Base-by-base conservation (phyloP, 1,139 yeast genomes). In the Magnusiomyces ingens region DNA sequence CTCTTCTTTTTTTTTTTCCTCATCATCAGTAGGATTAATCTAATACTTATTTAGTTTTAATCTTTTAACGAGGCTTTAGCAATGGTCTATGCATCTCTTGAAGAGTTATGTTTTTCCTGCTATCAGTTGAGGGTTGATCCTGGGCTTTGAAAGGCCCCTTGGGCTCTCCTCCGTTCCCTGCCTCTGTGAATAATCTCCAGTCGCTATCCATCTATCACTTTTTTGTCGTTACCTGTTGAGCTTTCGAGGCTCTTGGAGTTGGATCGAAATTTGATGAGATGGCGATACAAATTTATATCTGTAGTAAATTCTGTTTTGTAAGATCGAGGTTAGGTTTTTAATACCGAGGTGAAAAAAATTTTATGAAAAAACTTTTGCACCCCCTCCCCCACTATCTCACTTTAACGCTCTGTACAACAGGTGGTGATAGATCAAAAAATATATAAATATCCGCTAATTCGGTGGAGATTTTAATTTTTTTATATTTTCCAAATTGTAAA, bases 51-150 rank as follows among this genome's bases (percentile, higher is more conserved):
- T 44, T 17, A 44, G 47, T 44, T 44, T 43, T 44, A 21, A 21
- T 44, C 47, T 26, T 26, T 44, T 21, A 44, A 32, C 47, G 47
- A 44, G 47, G 47, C 47, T 44, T 44, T 44, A 44, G 47, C 47
- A 44, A 4, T n/a, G 18, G 47, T 18, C 19, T 17, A 19, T 18
- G 38, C 47, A 35, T 44, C 47, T 44, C 47, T 32, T 44, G 47
- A 18, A 44, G 47, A 44, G 47, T 29, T 43, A 44, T 18, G 47
- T 44, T 32, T 44, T 44, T 44, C 47, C 38, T 44, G 47, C 47
- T 44, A 21, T 44, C 47, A 44, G 47, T 44, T 44, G 47, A 44
- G 47, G 47, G 47, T 13, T 17, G 47, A 44, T 44, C 29, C 15
- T 26, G 47, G 17, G 47, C 47, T 44, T 44, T 44, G 47, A 44